Base-by-base conservation (phyloP, 805 yeast species). In the Candida ulmi region DNA sequence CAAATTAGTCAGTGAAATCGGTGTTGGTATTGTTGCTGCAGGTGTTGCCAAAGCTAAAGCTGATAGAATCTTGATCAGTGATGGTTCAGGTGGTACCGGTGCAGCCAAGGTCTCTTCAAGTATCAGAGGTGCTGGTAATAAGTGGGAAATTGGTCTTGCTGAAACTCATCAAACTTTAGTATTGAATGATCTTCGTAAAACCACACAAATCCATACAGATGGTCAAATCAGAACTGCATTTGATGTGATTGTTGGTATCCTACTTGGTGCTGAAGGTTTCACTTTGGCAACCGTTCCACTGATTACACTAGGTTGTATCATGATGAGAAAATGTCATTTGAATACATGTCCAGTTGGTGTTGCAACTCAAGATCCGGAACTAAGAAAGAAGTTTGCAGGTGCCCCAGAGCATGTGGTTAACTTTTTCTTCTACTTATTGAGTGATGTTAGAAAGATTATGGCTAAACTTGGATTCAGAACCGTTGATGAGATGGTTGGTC, bases 61-160 rank as follows among this genome's bases (percentile, higher is more conserved):
- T 12, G 98, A 93, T 61, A 96, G 91, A 60, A 84, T 91, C 56
- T 74, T 91, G 60, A 86, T 91, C 48, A 86, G 96, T 44, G 98
- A 98, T 57, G 97, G 95, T 59, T 98, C 91, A 65, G 99, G 99
- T 77, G 99, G 99, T 71, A 91, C 99, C 42, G 99, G 99, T 80
- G 99, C 99, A 43, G 91, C 96, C 44, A 79, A 95, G 63, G 11
- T 31, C 17, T 87, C 95, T 88, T 90, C 97, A 17, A 93, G 96
- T 61, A 88, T 91, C 61, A 90, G 90, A 63, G 82, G 90, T 61
- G 96, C 99, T 42, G 98, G 99, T 66, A 74, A 91, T 50, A 98
- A 99, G 36, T 91, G 99, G 99, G 99, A 91, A 66, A 76, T 91
- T 54, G 99, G 99, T 60, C 75, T 91, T 47, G 98, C 98, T 43